Base-by-base conservation (phyloP, 2,329 filamentous ascomycete species). In the Fusarium austroafricanum region DNA sequence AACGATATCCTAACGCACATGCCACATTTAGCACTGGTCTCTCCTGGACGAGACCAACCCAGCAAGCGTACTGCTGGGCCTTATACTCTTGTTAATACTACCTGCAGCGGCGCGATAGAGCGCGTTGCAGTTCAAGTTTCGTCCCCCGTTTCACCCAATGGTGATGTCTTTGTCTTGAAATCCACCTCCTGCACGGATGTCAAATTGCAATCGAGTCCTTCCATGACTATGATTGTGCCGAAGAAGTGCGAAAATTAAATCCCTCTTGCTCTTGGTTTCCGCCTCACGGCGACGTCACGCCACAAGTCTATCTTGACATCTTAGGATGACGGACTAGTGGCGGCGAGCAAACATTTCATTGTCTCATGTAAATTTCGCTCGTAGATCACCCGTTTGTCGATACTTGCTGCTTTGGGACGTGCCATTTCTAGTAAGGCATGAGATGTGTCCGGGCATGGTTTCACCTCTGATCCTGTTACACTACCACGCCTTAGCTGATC, bases 151-250 rank as follows among this genome's bases (percentile, higher is more conserved):
- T 40, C 57, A 47, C 42, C 45, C 10, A 10, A 15, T 18, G 21
- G 42, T 47, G n/a, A 56, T 46, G 33, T 60, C 29, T 54, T 29
- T 44, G 26, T 39, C 20, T 15, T 43, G n/a, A 38, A 53, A 28
- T 18, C 14, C 20, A 46, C 23, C 45, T 43, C 71, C 82, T 95
- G 94, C 94, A 97, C 92, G 91, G 92, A 97, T 97, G 94, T 97
- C 94, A 97, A 97, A 97, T 97, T 97, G 89, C 94, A 96, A 95
- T 91, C 85, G 88, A 88, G 90, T 89, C 90, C 80, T 80, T 79
- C 79, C 82, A 90, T 97, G 92, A 91, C 92, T 94, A 89, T 85
- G 87, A 89, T 94, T 96, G 94, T 93, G 94, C 94, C 94, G 92
- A 94, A 97, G 93, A 97, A 93, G 93, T 97, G 94, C 94, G 96